Evolutionary conservation across 495 filamentous ascomycete species (phyloP), one percentile per base, ranked within the genome.

Genomic region (Penicillium cinerascens): DNA sequence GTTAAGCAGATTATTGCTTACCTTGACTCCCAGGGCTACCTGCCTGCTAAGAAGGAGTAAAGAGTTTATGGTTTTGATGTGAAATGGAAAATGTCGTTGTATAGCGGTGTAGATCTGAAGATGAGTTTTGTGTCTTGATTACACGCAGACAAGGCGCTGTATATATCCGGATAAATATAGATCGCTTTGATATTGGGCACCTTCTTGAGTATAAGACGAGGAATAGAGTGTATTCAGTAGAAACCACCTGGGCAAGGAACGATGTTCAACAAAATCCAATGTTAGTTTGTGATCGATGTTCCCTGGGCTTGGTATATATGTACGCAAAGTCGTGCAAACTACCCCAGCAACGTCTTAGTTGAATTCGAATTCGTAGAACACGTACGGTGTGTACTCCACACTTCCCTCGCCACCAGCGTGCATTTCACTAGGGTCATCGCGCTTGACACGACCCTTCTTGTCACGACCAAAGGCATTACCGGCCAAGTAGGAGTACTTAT

Each of bases 351-450:
- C 44, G 9, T 42, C 48, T 58, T 36, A 73, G 60, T 79, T 76
- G 65, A 95, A 86, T 65, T 91, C 87, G 67, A 97, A 91, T 60
- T 96, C 90, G 72, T 97, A 98, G 74, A 89, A 97, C 66, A 97
- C 95, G 73, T 95, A 98, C 25, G 93, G 84, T 50, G 90, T 90
- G 73, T 97, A 98, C 63, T 96, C 93, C 53, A 82, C 81, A 41
- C 82, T 84, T 2, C 77, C 76, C 54, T 88, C 85, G 29, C 83
- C 87, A 17, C 81, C 84, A 2, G 81, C 82, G 35, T 89, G 87
- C 81, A 95, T 89, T 51, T 96, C 91, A 37, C 82, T 85, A 25
- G 86, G 85, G 67, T 97, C 92, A 61, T 97, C 92, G 63, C 91
- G 90, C 60, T 86, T 88, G 51, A 92, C 81, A 42, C 87, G 83